These are phyloP conservation scores for Plasmodium yoelii DNA, from an alignment of 169 alveolate species.

Conservation along the genomic window DNA sequence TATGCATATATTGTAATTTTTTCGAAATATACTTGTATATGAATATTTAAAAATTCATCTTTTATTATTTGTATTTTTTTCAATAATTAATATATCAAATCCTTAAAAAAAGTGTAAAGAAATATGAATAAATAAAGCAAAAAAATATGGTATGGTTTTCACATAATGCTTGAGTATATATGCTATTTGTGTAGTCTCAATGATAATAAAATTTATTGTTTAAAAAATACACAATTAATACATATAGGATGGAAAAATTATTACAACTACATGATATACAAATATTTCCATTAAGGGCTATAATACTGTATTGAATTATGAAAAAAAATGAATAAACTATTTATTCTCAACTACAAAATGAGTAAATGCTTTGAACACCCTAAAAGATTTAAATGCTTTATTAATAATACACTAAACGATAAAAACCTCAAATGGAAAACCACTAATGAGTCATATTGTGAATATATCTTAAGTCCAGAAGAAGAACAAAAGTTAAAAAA, in stretches of 20 bases:
- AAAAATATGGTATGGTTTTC: neutral
- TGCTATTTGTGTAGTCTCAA: neutral
- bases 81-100: too few species aligned
- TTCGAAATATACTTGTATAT: too few species aligned
- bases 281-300: too few species aligned
- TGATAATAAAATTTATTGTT: too few species aligned
- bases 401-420: conserved; percentile 26
- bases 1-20: too few species aligned
- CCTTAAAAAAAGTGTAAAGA: neutral
- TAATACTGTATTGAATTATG: too few species aligned
- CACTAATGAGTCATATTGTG: conserved; percentile 70
- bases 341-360: conserved; percentile 10
- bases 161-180: neutral
- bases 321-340: conserved; percentile 31
- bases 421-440: conserved; percentile 65
- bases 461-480: conserved; percentile 52
- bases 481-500: conserved; percentile 51
- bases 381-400: conserved; percentile 64
- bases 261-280: too few species aligned
- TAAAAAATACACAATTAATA: too few species aligned
- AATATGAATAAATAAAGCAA: neutral
- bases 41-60: too few species aligned
- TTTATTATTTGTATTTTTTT: too few species aligned
- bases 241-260: too few species aligned
- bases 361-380: conserved; percentile 10